Conservation (phyloP, 2,329 filamentous ascomycete species). For the Ceratocystis alfenasii region DNA sequence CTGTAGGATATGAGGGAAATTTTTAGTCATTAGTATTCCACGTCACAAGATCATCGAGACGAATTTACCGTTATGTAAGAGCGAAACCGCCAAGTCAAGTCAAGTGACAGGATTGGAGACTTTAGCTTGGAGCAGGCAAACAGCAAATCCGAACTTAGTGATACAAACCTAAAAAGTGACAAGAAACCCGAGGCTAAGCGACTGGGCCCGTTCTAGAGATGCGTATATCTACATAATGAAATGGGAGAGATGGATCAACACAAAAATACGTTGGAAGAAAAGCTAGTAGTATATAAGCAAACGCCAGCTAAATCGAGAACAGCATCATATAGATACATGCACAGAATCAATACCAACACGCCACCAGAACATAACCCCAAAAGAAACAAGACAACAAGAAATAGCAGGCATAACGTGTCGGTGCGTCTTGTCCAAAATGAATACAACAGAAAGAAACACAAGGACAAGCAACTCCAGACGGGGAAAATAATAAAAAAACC, state of each 20-base stretch:
- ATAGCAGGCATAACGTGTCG: neutral
- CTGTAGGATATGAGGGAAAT: neutral
- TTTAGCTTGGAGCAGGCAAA: neutral
- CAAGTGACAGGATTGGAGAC: neutral
- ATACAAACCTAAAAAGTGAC: neutral
- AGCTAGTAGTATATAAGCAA: neutral
- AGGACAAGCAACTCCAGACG: neutral
- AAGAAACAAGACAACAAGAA: constrained; percentile 9
- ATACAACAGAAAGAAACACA: neutral
- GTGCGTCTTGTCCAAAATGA: neutral
- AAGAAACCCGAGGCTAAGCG: neutral
- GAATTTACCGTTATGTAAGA: neutral
- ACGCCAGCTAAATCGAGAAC: constrained; percentile 5
- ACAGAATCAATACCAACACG: neutral
- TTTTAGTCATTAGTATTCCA: neutral
- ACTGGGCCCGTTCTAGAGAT: neutral
- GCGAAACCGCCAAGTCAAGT: neutral
- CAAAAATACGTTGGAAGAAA: neutral
- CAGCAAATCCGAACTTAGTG: too few species aligned
- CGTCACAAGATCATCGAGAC: neutral
- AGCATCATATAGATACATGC: neutral
- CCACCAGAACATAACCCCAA: neutral
- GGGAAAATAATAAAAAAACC: neutral
- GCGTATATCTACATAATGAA: neutral
- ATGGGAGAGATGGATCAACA: neutral